A percentile compares a stretch with the other conserved stretches of the same genome.
Evolutionary conservation across 2,329 filamentous ascomycete genomes (phyloP).

Genomic region (Grosmannia clavigera): DNA sequence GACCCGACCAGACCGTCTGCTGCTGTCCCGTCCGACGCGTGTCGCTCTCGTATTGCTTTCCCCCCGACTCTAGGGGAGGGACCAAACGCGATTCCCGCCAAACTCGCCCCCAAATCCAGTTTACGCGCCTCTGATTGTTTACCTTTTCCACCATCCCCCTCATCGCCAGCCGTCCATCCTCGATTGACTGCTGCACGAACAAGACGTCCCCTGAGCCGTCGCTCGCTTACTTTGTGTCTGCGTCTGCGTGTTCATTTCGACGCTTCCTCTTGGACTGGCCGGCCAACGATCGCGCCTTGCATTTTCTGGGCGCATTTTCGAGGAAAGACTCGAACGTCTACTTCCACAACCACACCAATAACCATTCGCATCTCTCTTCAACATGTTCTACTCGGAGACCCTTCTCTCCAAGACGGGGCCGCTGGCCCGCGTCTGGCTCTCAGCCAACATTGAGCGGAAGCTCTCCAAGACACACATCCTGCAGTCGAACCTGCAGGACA

Average conservation of each 20-base stretch:
- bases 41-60: background rate
- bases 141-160: background rate
- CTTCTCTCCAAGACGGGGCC: slow-evolving; percentile 94
- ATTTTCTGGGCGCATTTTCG: background rate
- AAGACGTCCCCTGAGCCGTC: background rate
- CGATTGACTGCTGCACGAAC: no score
- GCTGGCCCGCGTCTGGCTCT: slow-evolving; percentile 93
- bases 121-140: slow-evolving; percentile 4
- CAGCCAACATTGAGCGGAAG: slow-evolving; percentile 96
- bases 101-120: no score
- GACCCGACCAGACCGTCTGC: background rate
- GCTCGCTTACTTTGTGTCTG: background rate
- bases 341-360: no score
- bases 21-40: background rate
- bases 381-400: slow-evolving; percentile 96
- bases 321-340: no score
- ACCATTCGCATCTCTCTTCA: background rate
- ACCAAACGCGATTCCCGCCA: background rate
- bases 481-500: slow-evolving; percentile 87
- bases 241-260: background rate
- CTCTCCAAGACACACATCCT: slow-evolving; percentile 93
- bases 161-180: no score
- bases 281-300: background rate
- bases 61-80: background rate
- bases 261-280: background rate